Conservation (phyloP, 306 rosid species). For the Sophora flavescens region DNA sequence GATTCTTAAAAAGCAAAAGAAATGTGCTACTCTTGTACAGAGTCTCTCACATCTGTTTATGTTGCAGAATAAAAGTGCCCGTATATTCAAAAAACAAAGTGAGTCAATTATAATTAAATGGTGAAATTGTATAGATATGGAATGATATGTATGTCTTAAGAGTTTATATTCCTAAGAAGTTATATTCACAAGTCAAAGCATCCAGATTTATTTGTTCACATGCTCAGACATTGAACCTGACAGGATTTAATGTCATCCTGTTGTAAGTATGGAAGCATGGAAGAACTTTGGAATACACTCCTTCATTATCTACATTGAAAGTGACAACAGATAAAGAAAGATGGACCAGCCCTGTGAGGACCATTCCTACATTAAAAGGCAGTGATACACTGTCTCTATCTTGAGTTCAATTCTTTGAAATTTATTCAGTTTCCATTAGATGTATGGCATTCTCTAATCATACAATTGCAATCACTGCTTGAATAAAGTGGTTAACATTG, state of each 20-base stretch:
- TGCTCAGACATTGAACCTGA: not conserved
- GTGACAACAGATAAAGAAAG: constrained; percentile 23
- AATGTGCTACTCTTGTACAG: no score
- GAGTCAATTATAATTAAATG: no score
- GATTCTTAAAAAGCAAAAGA: not conserved
- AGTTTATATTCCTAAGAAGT: not conserved
- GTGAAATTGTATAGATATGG: no score
- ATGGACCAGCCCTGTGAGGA: not conserved
- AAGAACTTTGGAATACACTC: not conserved
- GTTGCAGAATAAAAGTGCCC: no score
- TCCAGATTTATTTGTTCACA: not conserved
- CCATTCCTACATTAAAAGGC: not conserved
- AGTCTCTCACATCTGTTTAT: no score
- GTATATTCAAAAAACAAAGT: no score
- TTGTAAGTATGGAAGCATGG: constrained; percentile 16
- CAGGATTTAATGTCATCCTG: constrained; percentile 9
- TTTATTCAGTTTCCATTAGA: not conserved
- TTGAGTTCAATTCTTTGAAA: constrained; percentile 1
- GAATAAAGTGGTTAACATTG: constrained; percentile 22
- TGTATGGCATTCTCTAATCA: not conserved
- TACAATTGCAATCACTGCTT: not conserved
- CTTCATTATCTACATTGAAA: constrained; percentile 14
- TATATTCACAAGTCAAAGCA: not conserved
- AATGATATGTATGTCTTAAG: no score
- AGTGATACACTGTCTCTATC: not conserved